Evolutionary conservation across 768 basidiomycete species (phyloP).

Genomic region (Cyathus striatus): DNA sequence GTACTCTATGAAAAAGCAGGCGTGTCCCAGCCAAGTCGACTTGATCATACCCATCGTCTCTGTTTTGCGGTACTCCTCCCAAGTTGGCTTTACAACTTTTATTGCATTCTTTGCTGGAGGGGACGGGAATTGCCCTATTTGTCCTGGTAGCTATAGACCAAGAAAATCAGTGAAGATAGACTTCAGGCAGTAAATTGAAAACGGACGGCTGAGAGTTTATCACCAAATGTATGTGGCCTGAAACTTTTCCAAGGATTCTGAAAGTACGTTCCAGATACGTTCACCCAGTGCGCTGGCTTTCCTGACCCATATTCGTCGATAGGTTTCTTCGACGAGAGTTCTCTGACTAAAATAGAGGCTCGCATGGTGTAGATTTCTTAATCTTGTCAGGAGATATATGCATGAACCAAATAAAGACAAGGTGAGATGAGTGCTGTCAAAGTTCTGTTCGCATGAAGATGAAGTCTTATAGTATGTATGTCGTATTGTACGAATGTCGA

Average conservation of each 20-base stretch:
- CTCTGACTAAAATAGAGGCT: too few species aligned
- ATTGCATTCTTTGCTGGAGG: background rate
- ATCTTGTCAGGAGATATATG: too few species aligned
- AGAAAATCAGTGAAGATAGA: background rate
- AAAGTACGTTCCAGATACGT: background rate
- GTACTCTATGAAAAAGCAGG: conserved; percentile 2
- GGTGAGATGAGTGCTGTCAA: too few species aligned
- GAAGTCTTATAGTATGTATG: too few species aligned
- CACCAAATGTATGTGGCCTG: background rate
- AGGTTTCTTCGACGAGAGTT: too few species aligned
- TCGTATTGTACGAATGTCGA: too few species aligned
- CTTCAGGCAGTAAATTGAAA: background rate
- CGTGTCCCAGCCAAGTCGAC: conserved; percentile 2
- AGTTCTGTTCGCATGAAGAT: too few species aligned
- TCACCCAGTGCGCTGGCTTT: background rate
- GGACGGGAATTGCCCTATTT: background rate
- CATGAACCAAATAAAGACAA: too few species aligned
- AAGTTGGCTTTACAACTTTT: background rate
- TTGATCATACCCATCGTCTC: background rate
- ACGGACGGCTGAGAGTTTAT: background rate
- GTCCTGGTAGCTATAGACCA: background rate
- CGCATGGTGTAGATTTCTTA: too few species aligned
- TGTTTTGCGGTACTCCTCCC: background rate
- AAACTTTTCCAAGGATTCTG: background rate
- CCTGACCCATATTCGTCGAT: too few species aligned